These are phyloP conservation scores for Lepidium didymum DNA, from an alignment of 345 rosid genomes.

Conservation along the genomic window DNA sequence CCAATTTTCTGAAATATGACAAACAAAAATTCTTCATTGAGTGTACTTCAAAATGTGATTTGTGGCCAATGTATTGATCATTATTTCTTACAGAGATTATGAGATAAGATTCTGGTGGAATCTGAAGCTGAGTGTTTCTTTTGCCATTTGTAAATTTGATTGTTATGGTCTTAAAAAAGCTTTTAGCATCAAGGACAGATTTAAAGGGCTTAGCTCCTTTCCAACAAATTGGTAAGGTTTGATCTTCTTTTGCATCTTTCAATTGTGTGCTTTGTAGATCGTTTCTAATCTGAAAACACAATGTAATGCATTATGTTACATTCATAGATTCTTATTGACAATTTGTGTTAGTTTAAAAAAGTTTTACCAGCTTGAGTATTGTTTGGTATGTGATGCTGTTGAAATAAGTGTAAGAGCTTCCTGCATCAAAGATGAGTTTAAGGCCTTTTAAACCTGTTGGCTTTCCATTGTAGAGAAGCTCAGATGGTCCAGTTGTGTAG, in stretches of 20 bases:
- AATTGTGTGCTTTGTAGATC: conserved; percentile 34
- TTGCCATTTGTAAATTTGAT: conserved; percentile 31
- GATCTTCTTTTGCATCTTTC: conserved; percentile 36
- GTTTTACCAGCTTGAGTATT: conserved; percentile 43
- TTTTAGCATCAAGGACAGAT: conserved; percentile 39
- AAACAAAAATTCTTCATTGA: not conserved
- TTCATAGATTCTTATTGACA: not conserved
- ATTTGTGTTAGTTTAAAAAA: not conserved
- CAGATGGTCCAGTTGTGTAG: conserved; percentile 60
- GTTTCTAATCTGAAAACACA: conserved; percentile 1
- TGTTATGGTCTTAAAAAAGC: conserved; percentile 49
- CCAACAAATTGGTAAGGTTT: conserved; percentile 76
- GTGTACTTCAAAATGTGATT: not conserved
- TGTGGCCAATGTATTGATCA: too few relatives aligned
- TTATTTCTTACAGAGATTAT: conserved; percentile 46
- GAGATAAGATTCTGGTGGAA: conserved; percentile 68
- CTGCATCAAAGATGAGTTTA: conserved; percentile 60
- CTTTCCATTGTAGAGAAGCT: conserved; percentile 45
- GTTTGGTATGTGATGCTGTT: conserved; percentile 40
- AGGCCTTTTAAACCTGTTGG: conserved; percentile 49
- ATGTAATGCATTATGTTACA: not conserved
- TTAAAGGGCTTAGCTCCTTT: conserved; percentile 58
- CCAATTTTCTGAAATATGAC: conserved; percentile 39
- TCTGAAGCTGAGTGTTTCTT: conserved; percentile 40
- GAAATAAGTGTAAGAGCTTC: conserved; percentile 82